These are phyloP conservation scores for Acer saccharum DNA, from an alignment of 345 rosid species.

Conservation along the genomic window DNA sequence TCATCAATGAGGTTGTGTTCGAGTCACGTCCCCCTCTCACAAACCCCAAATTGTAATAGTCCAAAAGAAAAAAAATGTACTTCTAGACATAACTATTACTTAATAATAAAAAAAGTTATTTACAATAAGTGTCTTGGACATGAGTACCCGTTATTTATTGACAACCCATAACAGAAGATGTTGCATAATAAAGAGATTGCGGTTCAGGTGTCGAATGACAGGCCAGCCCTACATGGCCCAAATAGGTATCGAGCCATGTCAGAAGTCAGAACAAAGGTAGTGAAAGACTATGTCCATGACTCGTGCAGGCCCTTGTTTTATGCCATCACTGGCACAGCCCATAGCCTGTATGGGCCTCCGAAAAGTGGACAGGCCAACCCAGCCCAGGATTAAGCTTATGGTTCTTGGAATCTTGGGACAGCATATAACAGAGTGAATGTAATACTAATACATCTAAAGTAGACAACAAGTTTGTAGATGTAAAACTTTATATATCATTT, in stretches of 20 bases:
- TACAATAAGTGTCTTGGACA: too few relatives aligned
- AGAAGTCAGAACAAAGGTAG: neutral
- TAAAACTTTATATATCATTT: neutral
- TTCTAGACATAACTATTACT: too few relatives aligned
- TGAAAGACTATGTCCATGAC: neutral
- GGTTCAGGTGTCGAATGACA: too few relatives aligned
- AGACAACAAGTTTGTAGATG: neutral
- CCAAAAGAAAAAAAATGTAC: too few relatives aligned
- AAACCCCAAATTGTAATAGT: too few relatives aligned
- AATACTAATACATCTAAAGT: neutral
- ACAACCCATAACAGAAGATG: too few relatives aligned
- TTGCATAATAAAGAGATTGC: neutral
- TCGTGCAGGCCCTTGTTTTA: too few relatives aligned
- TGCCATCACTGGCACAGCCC: neutral
- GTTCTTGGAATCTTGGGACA: neutral
- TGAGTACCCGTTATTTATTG: too few relatives aligned
- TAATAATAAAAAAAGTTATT: too few relatives aligned
- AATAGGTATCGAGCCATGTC: neutral
- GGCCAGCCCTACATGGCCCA: too few relatives aligned
- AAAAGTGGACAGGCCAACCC: neutral
- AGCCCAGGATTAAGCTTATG: neutral
- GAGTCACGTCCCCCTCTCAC: too few relatives aligned
- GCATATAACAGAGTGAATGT: neutral
- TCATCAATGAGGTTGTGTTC: too few relatives aligned
- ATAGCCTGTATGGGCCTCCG: neutral